Conservation (phyloP, 2,329 filamentous ascomycete genomes). For the Alternaria sp. region DNA sequence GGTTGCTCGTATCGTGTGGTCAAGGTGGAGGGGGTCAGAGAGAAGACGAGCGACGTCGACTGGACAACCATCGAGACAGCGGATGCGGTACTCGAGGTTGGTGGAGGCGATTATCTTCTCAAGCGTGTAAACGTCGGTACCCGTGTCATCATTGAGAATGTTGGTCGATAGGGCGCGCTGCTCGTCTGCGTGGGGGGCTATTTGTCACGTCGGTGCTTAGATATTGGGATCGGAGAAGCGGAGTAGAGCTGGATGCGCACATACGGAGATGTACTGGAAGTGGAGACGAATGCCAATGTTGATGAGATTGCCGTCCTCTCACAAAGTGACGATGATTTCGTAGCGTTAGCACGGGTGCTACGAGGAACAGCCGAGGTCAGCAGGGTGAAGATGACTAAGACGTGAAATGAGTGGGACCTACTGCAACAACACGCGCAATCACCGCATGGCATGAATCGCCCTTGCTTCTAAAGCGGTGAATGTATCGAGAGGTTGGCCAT, state of each 20-base stretch:
- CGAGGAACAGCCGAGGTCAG: neutral
- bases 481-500: too few relatives aligned
- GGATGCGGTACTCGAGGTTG: neutral
- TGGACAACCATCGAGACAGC: neutral
- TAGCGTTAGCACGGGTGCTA: neutral
- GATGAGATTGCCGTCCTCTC: neutral
- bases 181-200: neutral
- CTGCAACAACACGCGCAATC: too few relatives aligned
- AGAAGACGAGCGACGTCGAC: neutral
- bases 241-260: neutral
- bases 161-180: neutral
- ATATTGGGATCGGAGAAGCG: neutral
- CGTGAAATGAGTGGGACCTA: too few relatives aligned
- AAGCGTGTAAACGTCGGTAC: neutral
- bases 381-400: neutral
- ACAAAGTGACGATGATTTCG: neutral
- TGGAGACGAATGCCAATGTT: neutral
- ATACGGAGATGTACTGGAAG: neutral
- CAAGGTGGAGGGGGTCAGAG: neutral
- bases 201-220: neutral
- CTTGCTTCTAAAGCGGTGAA: too few relatives aligned
- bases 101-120: neutral
- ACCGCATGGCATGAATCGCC: too few relatives aligned
- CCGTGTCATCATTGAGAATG: slow-evolving; percentile 1
- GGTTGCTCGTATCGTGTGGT: neutral